Evolutionary conservation across 805 yeast species (phyloP).

Genomic region (Candida ovalis): DNA sequence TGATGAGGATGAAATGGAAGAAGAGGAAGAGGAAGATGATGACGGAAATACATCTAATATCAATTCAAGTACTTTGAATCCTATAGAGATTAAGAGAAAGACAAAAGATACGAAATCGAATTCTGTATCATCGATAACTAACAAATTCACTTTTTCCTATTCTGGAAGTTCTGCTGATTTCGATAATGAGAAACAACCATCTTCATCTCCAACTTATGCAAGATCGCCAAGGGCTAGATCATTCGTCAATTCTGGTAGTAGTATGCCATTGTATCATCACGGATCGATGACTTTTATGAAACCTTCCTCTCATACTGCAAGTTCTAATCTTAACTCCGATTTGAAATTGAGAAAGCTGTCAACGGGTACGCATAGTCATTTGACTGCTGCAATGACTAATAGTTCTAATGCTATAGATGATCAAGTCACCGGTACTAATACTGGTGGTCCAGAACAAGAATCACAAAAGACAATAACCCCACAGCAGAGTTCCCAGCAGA

Average conservation of each 20-base stretch:
- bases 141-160: conserved; percentile 26
- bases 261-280: conserved; percentile 5
- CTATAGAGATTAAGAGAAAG: conserved; percentile 18
- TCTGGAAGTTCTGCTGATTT: conserved; percentile 32
- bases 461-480: too few relatives aligned
- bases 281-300: background rate
- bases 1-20: conserved; percentile 17
- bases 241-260: conserved; percentile 5
- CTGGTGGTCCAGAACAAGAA: background rate
- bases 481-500: background rate
- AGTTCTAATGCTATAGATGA: background rate
- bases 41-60: background rate
- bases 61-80: conserved; percentile 6
- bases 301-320: background rate
- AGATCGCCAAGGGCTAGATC: background rate
- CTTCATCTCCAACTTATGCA: conserved; percentile 1
- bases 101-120: conserved; percentile 3
- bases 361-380: conserved; percentile 23
- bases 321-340: background rate
- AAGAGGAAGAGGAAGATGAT: conserved; percentile 1
- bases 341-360: conserved; percentile 16
- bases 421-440: background rate
- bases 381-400: conserved; percentile 26
- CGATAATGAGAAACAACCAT: conserved; percentile 31
- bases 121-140: conserved; percentile 12